Evolutionary conservation across 2,329 filamentous ascomycete genomes (phyloP).

Genomic region (Tolypocladium tundrense): DNA sequence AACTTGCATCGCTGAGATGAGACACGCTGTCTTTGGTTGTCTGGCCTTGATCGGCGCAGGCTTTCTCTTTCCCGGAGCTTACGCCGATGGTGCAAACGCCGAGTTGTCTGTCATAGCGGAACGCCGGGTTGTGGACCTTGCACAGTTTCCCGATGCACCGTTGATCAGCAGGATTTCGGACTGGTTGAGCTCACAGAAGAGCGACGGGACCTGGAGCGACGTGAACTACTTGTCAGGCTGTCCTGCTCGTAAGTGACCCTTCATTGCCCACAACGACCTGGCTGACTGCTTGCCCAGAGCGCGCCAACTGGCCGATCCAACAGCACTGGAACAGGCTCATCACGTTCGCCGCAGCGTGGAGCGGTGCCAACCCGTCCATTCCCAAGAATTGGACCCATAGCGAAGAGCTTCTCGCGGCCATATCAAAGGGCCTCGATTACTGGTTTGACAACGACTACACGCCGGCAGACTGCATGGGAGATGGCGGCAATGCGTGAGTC

Average conservation of each 20-base stretch:
- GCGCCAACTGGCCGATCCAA: conserved; percentile 14
- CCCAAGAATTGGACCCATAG: conserved; percentile 7
- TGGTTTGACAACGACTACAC: conserved; percentile 14
- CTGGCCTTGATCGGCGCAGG: background rate
- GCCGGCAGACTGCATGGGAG: conserved; percentile 9
- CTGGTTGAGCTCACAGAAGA: conserved; percentile 10
- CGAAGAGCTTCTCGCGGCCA: conserved; percentile 4
- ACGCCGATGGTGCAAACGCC: background rate
- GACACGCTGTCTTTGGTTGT: background rate
- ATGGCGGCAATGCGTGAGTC: conserved; percentile 9
- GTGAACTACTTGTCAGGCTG: conserved; percentile 13
- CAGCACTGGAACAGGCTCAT: conserved; percentile 12
- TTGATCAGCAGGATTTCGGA: conserved; percentile 7
- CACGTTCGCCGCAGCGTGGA: conserved; percentile 13
- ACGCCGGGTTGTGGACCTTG: conserved; percentile 10
- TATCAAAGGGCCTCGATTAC: conserved; percentile 10
- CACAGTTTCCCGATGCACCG: conserved; percentile 10
- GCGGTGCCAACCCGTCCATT: conserved; percentile 10
- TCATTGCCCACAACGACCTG: background rate
- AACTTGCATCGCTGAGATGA: background rate
- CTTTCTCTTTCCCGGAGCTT: background rate
- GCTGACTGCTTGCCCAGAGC: conserved; percentile 2
- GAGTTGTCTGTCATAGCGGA: conserved; percentile 7
- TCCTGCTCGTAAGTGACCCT: conserved; percentile 8
- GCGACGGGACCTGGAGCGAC: conserved; percentile 13